phyloP scores from a whole-genome alignment of 495 filamentous ascomycete species.

The Ramalina intermedia region DNA sequence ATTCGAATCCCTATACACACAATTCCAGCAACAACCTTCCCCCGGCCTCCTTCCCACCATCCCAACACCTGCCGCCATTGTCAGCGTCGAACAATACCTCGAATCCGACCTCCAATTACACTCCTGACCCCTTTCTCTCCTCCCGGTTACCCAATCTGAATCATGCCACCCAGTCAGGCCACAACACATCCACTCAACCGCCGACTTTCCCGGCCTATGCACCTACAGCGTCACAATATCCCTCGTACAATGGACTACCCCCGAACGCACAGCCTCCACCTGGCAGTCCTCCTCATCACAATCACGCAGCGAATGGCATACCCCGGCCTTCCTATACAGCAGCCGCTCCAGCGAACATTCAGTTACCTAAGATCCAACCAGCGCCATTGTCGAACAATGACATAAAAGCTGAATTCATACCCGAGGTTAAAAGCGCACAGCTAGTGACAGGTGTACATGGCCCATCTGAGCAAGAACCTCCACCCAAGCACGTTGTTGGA shows the following conservation, averaged over 20 bases:
- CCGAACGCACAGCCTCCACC: background rate
- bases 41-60: background rate
- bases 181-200: background rate
- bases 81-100: background rate
- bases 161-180: background rate
- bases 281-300: background rate
- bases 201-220: constrained; percentile 4
- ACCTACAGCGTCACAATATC: constrained; percentile 6
- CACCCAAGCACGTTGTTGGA: constrained; percentile 79
- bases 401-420: background rate
- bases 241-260: background rate
- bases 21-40: background rate
- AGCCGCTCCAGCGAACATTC: background rate
- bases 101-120: background rate
- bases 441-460: background rate
- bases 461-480: constrained; percentile 25
- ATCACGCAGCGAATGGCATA: background rate
- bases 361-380: constrained; percentile 7
- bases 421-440: background rate
- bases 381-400: constrained; percentile 1
- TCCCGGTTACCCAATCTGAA: background rate
- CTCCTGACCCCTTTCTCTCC: background rate
- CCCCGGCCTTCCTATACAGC: constrained; percentile 4
- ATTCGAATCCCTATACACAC: background rate
- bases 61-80: constrained; percentile 1